These are phyloP conservation scores for Diutina pseudorugosa DNA, from an alignment of 1,139 yeast species.

Conservation along the genomic window DNA sequence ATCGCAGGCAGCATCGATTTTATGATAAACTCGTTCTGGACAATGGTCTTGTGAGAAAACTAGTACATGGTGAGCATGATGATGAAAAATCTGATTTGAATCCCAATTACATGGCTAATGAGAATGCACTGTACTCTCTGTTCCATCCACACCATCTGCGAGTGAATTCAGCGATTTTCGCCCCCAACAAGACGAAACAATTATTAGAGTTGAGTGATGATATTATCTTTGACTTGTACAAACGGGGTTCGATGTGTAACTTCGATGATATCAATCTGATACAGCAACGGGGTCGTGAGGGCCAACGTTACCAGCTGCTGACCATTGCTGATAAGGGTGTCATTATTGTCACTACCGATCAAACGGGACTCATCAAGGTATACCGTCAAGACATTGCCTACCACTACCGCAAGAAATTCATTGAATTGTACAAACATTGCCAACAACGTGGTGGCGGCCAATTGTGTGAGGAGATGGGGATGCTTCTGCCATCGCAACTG, in stretches of 20 bases:
- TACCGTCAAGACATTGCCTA: conserved; percentile 71
- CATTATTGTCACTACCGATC: conserved; percentile 69
- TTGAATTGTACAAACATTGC: conserved; percentile 5
- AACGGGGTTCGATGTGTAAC: conserved; percentile 13
- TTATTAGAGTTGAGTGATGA: conserved; percentile 66
- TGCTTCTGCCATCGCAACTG: neutral
- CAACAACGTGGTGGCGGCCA: neutral
- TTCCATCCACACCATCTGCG: conserved; percentile 70
- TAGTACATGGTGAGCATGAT: conserved; percentile 7
- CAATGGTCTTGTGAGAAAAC: conserved; percentile 20
- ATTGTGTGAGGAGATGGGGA: neutral
- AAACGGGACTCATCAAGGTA: conserved; percentile 58
- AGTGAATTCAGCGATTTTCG: conserved; percentile 69
- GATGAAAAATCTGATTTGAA: conserved; percentile 14
- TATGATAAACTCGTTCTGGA: conserved; percentile 18
- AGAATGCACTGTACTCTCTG: conserved; percentile 44
- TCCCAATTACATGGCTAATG: conserved; percentile 25
- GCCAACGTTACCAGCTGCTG: neutral
- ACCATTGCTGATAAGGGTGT: conserved; percentile 16
- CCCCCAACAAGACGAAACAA: conserved; percentile 61
- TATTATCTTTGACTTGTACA: conserved; percentile 52
- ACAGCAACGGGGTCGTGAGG: neutral
- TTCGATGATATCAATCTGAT: neutral
- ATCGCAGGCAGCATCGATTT: conserved; percentile 23
- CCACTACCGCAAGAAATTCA: conserved; percentile 16